Evolutionary conservation across 2,329 filamentous ascomycete genomes (phyloP).

Genomic region (Calonectria ilicicola): DNA sequence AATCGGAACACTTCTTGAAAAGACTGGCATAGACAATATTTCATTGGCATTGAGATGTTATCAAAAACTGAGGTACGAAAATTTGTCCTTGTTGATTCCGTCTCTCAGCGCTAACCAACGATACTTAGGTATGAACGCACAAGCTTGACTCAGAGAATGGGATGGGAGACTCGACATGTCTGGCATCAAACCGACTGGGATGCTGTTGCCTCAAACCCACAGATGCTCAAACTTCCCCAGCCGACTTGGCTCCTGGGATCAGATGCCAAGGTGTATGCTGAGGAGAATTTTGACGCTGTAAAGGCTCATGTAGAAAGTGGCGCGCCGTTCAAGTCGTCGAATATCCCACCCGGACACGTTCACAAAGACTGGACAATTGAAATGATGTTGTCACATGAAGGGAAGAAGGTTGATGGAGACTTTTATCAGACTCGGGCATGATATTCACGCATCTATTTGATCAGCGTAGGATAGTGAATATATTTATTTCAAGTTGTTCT

Average conservation of each 20-base stretch:
- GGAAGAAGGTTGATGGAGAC: background rate
- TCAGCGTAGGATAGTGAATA: too few species aligned
- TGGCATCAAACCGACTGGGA: constrained; percentile 15
- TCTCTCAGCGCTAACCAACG: too few species aligned
- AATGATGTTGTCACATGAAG: constrained; percentile 3
- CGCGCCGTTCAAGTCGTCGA: background rate
- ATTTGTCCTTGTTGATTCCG: too few species aligned
- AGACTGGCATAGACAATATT: background rate
- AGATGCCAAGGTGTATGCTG: background rate
- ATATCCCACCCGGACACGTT: background rate
- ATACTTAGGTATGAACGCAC: background rate
- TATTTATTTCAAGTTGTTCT: too few species aligned
- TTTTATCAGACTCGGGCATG: constrained; percentile 1
- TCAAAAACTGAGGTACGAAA: constrained; percentile 8
- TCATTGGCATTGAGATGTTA: background rate
- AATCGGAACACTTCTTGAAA: background rate
- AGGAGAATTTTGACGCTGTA: background rate
- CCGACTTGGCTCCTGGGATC: constrained; percentile 2
- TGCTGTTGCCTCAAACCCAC: constrained; percentile 3
- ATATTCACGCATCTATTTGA: background rate
- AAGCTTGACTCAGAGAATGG: constrained; percentile 6
- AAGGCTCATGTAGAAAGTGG: background rate
- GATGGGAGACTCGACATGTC: constrained; percentile 7
- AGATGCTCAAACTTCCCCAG: background rate
- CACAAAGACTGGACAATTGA: constrained; percentile 10